These are phyloP conservation scores for Dryas integrifolia DNA, from an alignment of 331 rosid genomes.

Conservation along the genomic window DNA sequence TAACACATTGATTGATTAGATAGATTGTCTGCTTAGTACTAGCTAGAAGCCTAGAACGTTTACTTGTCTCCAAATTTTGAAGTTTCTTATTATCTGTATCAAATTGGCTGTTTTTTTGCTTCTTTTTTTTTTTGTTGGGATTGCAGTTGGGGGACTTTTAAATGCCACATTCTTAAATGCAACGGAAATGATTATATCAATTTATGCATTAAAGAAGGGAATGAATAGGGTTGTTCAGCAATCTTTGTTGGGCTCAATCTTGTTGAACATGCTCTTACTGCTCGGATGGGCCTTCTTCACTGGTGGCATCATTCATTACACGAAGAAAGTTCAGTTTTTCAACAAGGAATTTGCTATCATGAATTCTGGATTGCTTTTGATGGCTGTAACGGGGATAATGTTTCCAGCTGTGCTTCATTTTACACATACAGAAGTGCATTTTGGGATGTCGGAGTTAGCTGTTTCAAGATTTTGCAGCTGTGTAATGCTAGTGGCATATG, in stretches of 20 bases:
- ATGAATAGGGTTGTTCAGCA: constrained; percentile 59
- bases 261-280: constrained; percentile 53
- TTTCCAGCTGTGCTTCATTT: constrained; percentile 56
- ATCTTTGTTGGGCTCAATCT: constrained; percentile 50
- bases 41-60: too few relatives aligned
- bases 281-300: constrained; percentile 56
- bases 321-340: constrained; percentile 38
- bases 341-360: constrained; percentile 48
- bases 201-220: constrained; percentile 48
- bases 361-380: constrained; percentile 51
- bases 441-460: constrained; percentile 45
- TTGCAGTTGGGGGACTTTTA: constrained; percentile 56
- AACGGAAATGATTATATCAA: constrained; percentile 51
- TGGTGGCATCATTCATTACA: constrained; percentile 44
- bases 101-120: background rate
- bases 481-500: constrained; percentile 50
- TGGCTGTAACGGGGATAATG: constrained; percentile 55
- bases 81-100: too few relatives aligned
- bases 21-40: too few relatives aligned
- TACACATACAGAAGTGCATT: constrained; percentile 47
- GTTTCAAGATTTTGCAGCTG: constrained; percentile 57
- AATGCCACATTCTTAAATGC: constrained; percentile 55
- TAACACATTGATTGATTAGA: too few relatives aligned
- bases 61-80: too few relatives aligned
- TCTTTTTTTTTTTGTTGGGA: background rate